Evolutionary conservation across 345 rosid species (phyloP).

Genomic region (Brassica rapa): DNA sequence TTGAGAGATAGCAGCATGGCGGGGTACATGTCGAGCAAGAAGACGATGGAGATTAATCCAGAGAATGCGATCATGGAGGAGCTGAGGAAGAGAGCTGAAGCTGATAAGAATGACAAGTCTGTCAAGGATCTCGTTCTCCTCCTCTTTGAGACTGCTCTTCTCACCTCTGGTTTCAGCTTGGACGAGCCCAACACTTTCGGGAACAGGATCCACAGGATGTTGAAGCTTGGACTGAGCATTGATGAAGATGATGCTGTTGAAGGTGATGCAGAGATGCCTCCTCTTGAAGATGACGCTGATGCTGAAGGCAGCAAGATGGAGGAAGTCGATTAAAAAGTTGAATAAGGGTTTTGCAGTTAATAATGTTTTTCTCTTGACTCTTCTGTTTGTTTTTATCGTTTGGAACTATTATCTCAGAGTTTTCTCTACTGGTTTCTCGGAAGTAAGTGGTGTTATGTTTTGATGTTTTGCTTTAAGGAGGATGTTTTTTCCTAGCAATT

Average conservation of each 20-base stretch:
- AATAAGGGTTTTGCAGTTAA: neutral
- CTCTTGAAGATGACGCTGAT: slow-evolving; percentile 1
- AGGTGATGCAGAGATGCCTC: slow-evolving; percentile 5
- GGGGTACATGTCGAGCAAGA: slow-evolving; percentile 4
- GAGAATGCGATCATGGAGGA: neutral
- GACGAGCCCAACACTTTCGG: slow-evolving; percentile 13
- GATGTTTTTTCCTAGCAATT: neutral
- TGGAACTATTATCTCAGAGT: neutral
- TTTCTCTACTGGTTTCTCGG: too few relatives aligned
- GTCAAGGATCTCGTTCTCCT: slow-evolving; percentile 6
- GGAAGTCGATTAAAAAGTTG: slow-evolving; percentile 6
- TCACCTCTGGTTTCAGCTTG: slow-evolving; percentile 1
- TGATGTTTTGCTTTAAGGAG: too few relatives aligned
- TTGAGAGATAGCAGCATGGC: slow-evolving; percentile 7
- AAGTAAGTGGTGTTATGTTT: too few relatives aligned
- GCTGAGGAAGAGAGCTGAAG: neutral
- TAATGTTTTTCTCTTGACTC: neutral
- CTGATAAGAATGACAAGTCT: slow-evolving; percentile 3
- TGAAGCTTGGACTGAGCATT: neutral
- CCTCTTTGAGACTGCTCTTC: neutral
- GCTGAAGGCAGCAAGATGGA: slow-evolving; percentile 9
- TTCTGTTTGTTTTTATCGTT: neutral
- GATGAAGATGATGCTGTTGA: neutral
- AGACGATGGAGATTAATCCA: neutral
- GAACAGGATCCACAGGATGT: slow-evolving; percentile 12